Evolutionary conservation across 495 filamentous ascomycete species (phyloP).

Genomic region (Lasiosphaeria miniovina): DNA sequence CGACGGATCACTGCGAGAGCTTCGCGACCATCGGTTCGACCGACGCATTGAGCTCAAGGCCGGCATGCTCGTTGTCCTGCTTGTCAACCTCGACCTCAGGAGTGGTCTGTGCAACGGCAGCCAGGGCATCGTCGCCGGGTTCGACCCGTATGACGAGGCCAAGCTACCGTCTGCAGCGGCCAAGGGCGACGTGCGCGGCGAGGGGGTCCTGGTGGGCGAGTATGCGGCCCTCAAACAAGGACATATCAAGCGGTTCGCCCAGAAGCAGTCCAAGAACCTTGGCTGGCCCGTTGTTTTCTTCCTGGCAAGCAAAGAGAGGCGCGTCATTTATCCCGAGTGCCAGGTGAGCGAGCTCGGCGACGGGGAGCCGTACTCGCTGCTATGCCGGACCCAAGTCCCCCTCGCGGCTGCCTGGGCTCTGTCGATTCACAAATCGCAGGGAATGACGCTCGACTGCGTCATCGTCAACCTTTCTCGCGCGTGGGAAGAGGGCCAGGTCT

Average conservation of each 20-base stretch:
- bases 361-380: slow-evolving; percentile 53
- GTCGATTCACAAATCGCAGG: slow-evolving; percentile 92
- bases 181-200: slow-evolving; percentile 16
- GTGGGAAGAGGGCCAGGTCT: slow-evolving; percentile 88
- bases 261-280: slow-evolving; percentile 20
- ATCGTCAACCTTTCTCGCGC: slow-evolving; percentile 81
- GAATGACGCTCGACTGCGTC: slow-evolving; percentile 86
- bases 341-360: slow-evolving; percentile 46
- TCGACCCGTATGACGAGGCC: slow-evolving; percentile 61
- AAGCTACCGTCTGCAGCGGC: slow-evolving; percentile 37
- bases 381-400: slow-evolving; percentile 75
- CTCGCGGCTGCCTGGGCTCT: slow-evolving; percentile 92
- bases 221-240: slow-evolving; percentile 43
- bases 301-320: slow-evolving; percentile 28
- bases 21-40: slow-evolving; percentile 52
- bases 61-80: slow-evolving; percentile 88
- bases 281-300: slow-evolving; percentile 80
- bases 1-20: slow-evolving; percentile 63
- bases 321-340: slow-evolving; percentile 48
- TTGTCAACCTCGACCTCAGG: slow-evolving; percentile 79
- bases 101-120: slow-evolving; percentile 84
- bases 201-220: slow-evolving; percentile 21
- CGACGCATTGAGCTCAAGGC: slow-evolving; percentile 67
- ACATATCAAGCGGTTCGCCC: slow-evolving; percentile 31
- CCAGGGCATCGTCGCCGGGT: slow-evolving; percentile 75